Conservation (phyloP, 495 filamentous ascomycete genomes). For the Haplographium delicatum region DNA sequence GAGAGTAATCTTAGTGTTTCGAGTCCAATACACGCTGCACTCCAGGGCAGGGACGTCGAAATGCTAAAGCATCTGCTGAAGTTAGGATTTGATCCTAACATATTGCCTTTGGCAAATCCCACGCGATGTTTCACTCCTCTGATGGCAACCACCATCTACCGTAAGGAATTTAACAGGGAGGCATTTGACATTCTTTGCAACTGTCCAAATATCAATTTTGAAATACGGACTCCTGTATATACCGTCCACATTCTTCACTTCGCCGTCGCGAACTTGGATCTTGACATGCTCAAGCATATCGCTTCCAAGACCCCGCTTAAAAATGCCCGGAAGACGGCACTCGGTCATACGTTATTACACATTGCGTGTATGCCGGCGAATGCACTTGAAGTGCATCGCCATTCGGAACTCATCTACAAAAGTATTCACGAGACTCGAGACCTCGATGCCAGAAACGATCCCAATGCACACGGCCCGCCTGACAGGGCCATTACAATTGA, state of each 20-base stretch:
- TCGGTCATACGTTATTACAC: slow-evolving; percentile 16
- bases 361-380: slow-evolving; percentile 14
- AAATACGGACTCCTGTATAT: slow-evolving; percentile 13
- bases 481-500: neutral
- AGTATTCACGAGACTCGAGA: slow-evolving; percentile 19
- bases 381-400: slow-evolving; percentile 1
- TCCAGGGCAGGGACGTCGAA: neutral
- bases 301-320: slow-evolving; percentile 1
- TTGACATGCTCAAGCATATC: slow-evolving; percentile 10
- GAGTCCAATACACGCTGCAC: slow-evolving; percentile 15
- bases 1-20: slow-evolving; percentile 11
- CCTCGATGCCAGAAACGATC: slow-evolving; percentile 9
- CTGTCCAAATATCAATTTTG: slow-evolving; percentile 5
- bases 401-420: slow-evolving; percentile 1
- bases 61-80: slow-evolving; percentile 13
- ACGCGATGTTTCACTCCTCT: slow-evolving; percentile 15
- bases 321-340: slow-evolving; percentile 6
- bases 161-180: slow-evolving; percentile 2
- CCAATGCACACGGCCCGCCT: neutral
- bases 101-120: slow-evolving; percentile 13
- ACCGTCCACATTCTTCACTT: slow-evolving; percentile 16
- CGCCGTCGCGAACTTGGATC: slow-evolving; percentile 11
- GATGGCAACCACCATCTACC: slow-evolving; percentile 13
- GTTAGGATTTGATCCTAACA: slow-evolving; percentile 15
- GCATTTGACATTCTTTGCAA: slow-evolving; percentile 10